A percentile compares a stretch with the other conserved stretches of the same genome.
Evolutionary conservation across 2,329 filamentous ascomycete species (phyloP).

Genomic region (Macrophomina pseudophaseolina): DNA sequence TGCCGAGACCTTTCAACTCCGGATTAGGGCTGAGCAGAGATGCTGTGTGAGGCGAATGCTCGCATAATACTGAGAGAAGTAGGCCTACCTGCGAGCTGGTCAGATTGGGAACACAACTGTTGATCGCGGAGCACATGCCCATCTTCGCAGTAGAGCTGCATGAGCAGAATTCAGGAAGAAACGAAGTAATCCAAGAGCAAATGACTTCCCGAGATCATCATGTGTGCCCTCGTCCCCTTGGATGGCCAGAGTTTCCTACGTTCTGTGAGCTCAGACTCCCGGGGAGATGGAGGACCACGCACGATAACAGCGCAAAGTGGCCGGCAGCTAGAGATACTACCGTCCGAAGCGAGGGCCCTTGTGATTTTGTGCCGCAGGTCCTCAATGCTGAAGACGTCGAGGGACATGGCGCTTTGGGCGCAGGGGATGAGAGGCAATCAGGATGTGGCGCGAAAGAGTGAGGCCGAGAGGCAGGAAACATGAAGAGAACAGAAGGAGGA

Average conservation of each 20-base stretch:
- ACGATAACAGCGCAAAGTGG: conserved; percentile 6
- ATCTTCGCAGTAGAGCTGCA: not conserved
- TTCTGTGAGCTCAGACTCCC: not conserved
- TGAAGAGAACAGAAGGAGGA: not conserved
- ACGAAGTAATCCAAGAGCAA: not conserved
- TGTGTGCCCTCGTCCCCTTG: not conserved
- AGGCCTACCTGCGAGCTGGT: conserved; percentile 8
- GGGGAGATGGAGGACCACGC: not conserved
- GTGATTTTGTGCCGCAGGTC: not conserved
- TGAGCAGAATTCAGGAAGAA: conserved; percentile 1
- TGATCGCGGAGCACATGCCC: not conserved
- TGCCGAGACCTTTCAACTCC: conserved; percentile 31
- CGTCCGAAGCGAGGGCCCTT: not conserved
- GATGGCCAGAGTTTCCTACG: not conserved
- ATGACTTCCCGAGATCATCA: not conserved
- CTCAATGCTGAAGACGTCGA: not conserved
- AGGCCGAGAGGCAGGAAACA: not conserved
- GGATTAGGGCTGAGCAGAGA: not conserved
- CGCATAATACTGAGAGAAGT: conserved; percentile 8
- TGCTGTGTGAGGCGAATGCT: not conserved
- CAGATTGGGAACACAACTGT: not conserved
- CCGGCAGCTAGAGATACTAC: not conserved
- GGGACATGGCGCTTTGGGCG: not conserved
- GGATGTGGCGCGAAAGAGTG: no score
- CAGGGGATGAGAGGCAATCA: not conserved